phyloP scores from a whole-genome alignment of 2,329 filamentous ascomycete genomes.

The Cordyceps javanica region DNA sequence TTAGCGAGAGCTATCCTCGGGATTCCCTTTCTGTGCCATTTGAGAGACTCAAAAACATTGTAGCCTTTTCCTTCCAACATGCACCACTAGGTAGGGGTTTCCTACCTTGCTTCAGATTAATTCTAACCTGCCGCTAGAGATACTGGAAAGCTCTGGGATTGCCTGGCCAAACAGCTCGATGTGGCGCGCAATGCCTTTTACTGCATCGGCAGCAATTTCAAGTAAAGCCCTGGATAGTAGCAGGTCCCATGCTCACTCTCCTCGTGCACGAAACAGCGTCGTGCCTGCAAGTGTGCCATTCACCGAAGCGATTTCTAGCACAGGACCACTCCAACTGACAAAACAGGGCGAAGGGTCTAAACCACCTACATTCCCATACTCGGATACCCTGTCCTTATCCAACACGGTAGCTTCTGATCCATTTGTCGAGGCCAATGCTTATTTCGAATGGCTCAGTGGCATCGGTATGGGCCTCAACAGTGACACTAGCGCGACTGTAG shows the following conservation, averaged over 20 bases:
- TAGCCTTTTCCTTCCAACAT: slow-evolving; percentile 80
- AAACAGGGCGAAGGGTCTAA: not conserved
- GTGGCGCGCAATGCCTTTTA: slow-evolving; percentile 50
- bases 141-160: slow-evolving; percentile 67
- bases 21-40: slow-evolving; percentile 47
- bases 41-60: slow-evolving; percentile 64
- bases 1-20: slow-evolving; percentile 65
- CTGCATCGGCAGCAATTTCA: slow-evolving; percentile 35
- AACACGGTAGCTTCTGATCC: slow-evolving; percentile 13
- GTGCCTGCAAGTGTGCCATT: not conserved
- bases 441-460: slow-evolving; percentile 23
- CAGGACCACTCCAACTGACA: not conserved
- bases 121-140: slow-evolving; percentile 35
- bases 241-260: slow-evolving; percentile 59
- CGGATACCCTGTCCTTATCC: not conserved
- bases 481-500: not conserved
- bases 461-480: slow-evolving; percentile 15
- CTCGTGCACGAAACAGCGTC: slow-evolving; percentile 27
- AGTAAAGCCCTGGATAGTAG: slow-evolving; percentile 38
- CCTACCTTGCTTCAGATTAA: not conserved
- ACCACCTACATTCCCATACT: not conserved
- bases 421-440: slow-evolving; percentile 20
- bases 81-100: slow-evolving; percentile 61
- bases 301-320: not conserved
- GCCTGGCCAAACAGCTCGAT: slow-evolving; percentile 73